These are phyloP conservation scores for Nannochloropsis gaditana DNA, from an alignment of 108 stramenopile species.

Conservation along the genomic window DNA sequence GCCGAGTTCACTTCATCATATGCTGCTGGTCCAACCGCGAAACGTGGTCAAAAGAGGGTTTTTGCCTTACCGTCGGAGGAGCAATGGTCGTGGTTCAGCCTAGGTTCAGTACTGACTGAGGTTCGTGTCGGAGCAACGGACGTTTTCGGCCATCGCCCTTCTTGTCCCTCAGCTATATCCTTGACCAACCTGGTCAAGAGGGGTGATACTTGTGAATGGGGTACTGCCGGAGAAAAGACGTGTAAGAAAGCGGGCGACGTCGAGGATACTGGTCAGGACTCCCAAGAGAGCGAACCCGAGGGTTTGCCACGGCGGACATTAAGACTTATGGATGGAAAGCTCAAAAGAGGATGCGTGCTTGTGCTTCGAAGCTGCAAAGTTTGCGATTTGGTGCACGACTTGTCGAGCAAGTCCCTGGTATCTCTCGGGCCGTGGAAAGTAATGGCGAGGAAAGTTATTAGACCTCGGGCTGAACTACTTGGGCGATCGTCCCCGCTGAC, in stretches of 20 bases:
- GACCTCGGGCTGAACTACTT: background rate
- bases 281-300: no score
- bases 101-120: background rate
- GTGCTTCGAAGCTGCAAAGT: background rate
- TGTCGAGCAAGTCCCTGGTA: background rate
- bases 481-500: background rate
- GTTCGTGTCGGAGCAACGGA: background rate
- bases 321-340: background rate
- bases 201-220: background rate
- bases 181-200: background rate
- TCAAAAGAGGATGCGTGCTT: background rate
- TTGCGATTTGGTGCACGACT: background rate
- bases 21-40: background rate
- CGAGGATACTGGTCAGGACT: background rate
- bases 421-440: background rate
- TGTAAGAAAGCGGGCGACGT: background rate
- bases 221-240: background rate
- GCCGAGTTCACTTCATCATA: background rate
- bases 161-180: background rate
- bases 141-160: background rate
- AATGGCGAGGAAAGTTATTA: background rate
- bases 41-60: background rate
- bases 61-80: background rate
- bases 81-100: background rate
- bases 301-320: background rate